Evolutionary conservation across 2,329 filamentous ascomycete species (phyloP).

Genomic region (Huntiella moniliformis): DNA sequence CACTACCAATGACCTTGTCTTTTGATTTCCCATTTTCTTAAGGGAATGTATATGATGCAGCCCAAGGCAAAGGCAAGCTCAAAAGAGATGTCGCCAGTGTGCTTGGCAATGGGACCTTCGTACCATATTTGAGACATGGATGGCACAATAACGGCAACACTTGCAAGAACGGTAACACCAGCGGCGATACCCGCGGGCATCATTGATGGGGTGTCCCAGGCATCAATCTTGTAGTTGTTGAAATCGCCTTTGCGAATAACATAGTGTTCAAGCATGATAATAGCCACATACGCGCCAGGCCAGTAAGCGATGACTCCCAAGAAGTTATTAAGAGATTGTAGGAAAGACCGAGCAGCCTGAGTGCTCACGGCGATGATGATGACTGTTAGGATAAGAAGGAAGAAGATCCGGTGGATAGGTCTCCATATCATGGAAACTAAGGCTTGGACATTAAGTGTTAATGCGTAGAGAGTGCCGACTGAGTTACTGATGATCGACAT

Average conservation of each 20-base stretch:
- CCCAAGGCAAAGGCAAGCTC: constrained; percentile 36
- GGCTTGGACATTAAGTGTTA: constrained; percentile 23
- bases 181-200: constrained; percentile 26
- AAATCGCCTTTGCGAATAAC: constrained; percentile 24
- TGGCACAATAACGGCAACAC: constrained; percentile 28
- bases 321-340: constrained; percentile 25
- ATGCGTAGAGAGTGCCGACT: constrained; percentile 22
- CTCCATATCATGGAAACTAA: constrained; percentile 19
- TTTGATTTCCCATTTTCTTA: constrained; percentile 24
- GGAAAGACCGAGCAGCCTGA: constrained; percentile 22
- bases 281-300: constrained; percentile 24
- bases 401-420: constrained; percentile 23
- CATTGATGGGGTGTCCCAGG: constrained; percentile 26
- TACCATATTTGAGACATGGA: constrained; percentile 39
- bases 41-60: constrained; percentile 21
- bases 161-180: constrained; percentile 22
- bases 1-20: neutral
- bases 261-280: constrained; percentile 24
- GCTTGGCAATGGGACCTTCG: constrained; percentile 32
- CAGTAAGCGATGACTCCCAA: constrained; percentile 28
- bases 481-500: constrained; percentile 22
- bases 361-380: constrained; percentile 25
- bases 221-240: constrained; percentile 22
- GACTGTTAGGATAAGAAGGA: constrained; percentile 21
- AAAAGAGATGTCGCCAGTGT: constrained; percentile 39